A percentile compares a stretch with the other conserved stretches of the same genome.
Conservation (phyloP, 352 stramenopile species). For the Pythium aristosporum region DNA sequence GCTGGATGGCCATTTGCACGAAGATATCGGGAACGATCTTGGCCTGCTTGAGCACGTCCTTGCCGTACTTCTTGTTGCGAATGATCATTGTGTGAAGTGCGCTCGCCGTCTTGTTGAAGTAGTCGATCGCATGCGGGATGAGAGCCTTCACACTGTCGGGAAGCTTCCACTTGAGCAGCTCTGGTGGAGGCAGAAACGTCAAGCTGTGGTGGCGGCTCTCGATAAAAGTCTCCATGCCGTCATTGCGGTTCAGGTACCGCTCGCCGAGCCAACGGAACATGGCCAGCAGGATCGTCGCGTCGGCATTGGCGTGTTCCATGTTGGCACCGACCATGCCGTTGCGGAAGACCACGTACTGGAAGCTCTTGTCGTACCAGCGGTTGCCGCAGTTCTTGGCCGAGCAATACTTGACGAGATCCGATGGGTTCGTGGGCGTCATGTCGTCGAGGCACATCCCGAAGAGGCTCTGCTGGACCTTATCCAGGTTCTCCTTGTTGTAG, state of each 20-base stretch:
- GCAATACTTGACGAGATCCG: conserved; percentile 53
- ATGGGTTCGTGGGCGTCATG: conserved; percentile 38
- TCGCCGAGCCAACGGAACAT: conserved; percentile 65
- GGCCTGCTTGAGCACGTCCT: conserved; percentile 69
- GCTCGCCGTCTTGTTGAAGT: conserved; percentile 69
- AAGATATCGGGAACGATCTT: conserved; percentile 92
- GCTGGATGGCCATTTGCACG: conserved; percentile 93
- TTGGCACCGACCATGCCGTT: conserved; percentile 92
- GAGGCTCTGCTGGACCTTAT: conserved; percentile 86
- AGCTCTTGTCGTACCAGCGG: conserved; percentile 96
- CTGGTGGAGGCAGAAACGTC: conserved; percentile 53
- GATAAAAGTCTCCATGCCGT: conserved; percentile 64
- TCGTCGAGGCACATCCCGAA: conserved; percentile 90
- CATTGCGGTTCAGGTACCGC: conserved; percentile 61
- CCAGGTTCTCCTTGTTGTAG: conserved; percentile 60
- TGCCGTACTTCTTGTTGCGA: conserved; percentile 82
- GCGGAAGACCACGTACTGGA: conserved; percentile 92
- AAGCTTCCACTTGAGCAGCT: conserved; percentile 58
- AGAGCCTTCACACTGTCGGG: conserved; percentile 29
- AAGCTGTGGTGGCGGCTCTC: conserved; percentile 55
- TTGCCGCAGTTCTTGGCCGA: conserved; percentile 69
- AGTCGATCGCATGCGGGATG: conserved; percentile 52
- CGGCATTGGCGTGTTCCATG: conserved; percentile 95
- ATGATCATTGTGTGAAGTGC: conserved; percentile 81
- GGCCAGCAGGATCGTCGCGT: conserved; percentile 85